phyloP scores from a whole-genome alignment of 176 grass and related monocot species.

The Juncus effusus region DNA sequence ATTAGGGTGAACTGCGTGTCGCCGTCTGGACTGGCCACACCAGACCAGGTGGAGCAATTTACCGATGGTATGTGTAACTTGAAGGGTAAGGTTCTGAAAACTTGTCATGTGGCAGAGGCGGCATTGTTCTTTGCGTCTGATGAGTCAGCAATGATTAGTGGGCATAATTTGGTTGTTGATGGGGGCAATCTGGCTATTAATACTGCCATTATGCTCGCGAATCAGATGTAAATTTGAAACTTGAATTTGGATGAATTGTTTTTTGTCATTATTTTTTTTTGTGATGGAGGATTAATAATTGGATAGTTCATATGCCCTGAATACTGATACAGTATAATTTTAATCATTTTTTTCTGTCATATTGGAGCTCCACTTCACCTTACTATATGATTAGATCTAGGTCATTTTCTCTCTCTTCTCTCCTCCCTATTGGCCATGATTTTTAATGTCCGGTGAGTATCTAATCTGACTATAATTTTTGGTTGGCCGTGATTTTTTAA shows the following conservation, averaged over 20 bases:
- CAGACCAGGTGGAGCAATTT: constrained; percentile 38
- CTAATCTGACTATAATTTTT: no score
- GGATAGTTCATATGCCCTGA: no score
- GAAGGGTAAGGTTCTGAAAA: constrained; percentile 48
- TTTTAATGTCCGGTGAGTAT: no score
- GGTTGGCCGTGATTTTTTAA: no score
- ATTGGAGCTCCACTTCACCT: no score
- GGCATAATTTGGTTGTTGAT: constrained; percentile 75
- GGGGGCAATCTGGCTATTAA: constrained; percentile 57
- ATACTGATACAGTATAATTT: no score
- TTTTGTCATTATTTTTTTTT: neutral
- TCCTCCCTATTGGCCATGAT: no score
- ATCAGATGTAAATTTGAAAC: neutral
- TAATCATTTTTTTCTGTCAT: no score
- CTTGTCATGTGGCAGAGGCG: constrained; percentile 43
- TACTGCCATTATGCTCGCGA: constrained; percentile 27
- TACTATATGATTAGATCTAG: no score
- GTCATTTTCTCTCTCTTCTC: no score
- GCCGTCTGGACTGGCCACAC: constrained; percentile 63
- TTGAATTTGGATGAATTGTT: neutral
- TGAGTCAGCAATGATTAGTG: constrained; percentile 57
- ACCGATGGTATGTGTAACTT: constrained; percentile 28
- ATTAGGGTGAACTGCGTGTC: constrained; percentile 79
- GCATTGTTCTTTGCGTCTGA: constrained; percentile 73
- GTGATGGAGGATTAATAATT: neutral